Evolutionary conservation across 2,329 filamentous ascomycete genomes (phyloP).

Genomic region (Rasamsonia emersonii): DNA sequence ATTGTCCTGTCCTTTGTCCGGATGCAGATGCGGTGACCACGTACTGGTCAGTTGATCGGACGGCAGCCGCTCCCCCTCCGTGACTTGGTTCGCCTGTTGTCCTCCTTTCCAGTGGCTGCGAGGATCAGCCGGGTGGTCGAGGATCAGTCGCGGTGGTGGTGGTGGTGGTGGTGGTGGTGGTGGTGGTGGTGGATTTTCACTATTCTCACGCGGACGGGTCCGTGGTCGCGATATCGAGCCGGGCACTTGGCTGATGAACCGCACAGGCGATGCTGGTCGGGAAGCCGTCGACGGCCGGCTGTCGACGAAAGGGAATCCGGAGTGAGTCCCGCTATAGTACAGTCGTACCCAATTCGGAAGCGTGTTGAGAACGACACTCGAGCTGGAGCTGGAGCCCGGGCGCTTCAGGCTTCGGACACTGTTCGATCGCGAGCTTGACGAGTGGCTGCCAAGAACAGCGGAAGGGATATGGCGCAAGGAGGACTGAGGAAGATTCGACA

Average conservation of each 20-base stretch:
- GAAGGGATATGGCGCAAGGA: slow-evolving; percentile 20
- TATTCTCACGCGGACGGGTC: slow-evolving; percentile 16
- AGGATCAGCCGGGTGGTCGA: slow-evolving; percentile 30
- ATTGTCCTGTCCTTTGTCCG: slow-evolving; percentile 52
- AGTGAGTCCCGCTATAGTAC: slow-evolving; percentile 58
- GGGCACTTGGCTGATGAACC: slow-evolving; percentile 21
- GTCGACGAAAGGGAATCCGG: slow-evolving; percentile 33
- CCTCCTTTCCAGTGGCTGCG: slow-evolving; percentile 34
- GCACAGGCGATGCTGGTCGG: slow-evolving; percentile 17
- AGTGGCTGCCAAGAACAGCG: slow-evolving; percentile 29
- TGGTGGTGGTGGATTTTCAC: slow-evolving; percentile 7
- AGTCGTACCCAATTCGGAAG: slow-evolving; percentile 47
- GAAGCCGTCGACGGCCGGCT: slow-evolving; percentile 19
- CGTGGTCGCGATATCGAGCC: slow-evolving; percentile 23
- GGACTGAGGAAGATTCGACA: slow-evolving; percentile 25
- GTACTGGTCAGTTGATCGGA: slow-evolving; percentile 47
- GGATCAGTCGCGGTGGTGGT: slow-evolving; percentile 16
- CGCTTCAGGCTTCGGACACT: slow-evolving; percentile 27
- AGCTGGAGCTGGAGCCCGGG: slow-evolving; percentile 36
- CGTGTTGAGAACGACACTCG: slow-evolving; percentile 35
- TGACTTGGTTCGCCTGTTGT: slow-evolving; percentile 16
- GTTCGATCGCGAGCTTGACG: slow-evolving; percentile 35
- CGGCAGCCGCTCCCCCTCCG: slow-evolving; percentile 20
- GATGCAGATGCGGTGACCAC: slow-evolving; percentile 65
- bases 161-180: too few species aligned